A percentile compares a stretch with the other conserved stretches of the same genome.
Evolutionary conservation across 108 stramenopile genomes (phyloP).

Genomic region (Stephanodiscus minutulus): DNA sequence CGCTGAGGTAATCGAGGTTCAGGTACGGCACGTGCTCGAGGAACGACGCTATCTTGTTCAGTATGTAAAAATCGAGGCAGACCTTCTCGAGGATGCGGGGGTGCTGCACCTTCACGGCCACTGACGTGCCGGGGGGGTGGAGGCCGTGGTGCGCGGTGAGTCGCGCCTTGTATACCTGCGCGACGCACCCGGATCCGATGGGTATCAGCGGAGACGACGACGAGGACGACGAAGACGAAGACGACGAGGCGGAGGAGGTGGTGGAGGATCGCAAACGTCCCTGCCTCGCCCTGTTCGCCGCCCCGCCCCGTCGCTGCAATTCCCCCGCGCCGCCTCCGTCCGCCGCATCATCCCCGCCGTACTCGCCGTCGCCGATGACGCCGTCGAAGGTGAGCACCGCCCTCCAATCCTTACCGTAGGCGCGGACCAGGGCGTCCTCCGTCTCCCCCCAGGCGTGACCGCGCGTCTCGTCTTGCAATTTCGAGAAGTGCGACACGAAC

Average conservation of each 20-base stretch:
- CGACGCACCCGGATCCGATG: conserved; percentile 90
- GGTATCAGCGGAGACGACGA: conserved; percentile 34
- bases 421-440: conserved; percentile 54
- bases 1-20: conserved; percentile 74
- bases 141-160: conserved; percentile 28
- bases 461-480: conserved; percentile 82
- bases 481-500: conserved; percentile 83
- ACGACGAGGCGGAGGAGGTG: neutral
- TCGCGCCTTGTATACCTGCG: conserved; percentile 84
- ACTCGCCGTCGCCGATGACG: conserved; percentile 13
- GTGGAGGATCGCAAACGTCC: conserved; percentile 17
- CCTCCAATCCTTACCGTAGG: conserved; percentile 65
- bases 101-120: conserved; percentile 91
- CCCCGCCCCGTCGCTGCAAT: conserved; percentile 26
- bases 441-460: conserved; percentile 83
- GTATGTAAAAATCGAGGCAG: conserved; percentile 87
- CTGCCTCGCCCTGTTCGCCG: conserved; percentile 30
- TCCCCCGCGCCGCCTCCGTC: conserved; percentile 41
- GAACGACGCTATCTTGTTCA: conserved; percentile 65
- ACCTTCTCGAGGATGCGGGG: conserved; percentile 83
- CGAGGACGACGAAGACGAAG: conserved; percentile 8
- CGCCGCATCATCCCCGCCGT: conserved; percentile 41
- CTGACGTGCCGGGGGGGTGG: conserved; percentile 60
- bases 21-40: conserved; percentile 71
- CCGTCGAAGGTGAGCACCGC: conserved; percentile 32